A percentile compares a stretch with the other conserved stretches of the same genome.
These are phyloP conservation scores for Spongispora temasekensis DNA, from an alignment of 1,284 basidiomycete genomes.

Conservation along the genomic window DNA sequence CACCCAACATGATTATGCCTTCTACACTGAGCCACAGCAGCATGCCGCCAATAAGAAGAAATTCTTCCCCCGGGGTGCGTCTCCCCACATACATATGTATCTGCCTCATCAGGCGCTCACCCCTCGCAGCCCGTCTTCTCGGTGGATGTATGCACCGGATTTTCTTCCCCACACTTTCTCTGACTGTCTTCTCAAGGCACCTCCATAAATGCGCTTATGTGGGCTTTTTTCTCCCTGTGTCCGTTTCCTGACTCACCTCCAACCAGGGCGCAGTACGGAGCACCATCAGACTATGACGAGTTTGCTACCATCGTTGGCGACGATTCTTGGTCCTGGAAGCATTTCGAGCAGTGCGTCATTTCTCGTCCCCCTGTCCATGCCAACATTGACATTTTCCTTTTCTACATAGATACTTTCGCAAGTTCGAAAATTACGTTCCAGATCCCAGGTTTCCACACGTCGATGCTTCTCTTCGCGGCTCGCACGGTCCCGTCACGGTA, in stretches of 20 bases:
- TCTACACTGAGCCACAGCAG: constrained; percentile 57
- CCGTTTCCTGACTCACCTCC: constrained; percentile 3
- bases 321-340: constrained; percentile 62
- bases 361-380: background rate
- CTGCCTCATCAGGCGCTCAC: constrained; percentile 6
- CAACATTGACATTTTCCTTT: no score
- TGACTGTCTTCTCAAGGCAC: constrained; percentile 45
- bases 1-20: constrained; percentile 46
- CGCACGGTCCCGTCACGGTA: constrained; percentile 50
- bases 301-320: constrained; percentile 61
- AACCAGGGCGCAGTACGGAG: constrained; percentile 63
- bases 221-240: constrained; percentile 12
- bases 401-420: constrained; percentile 47
- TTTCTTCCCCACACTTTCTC: background rate
- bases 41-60: constrained; percentile 46
- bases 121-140: constrained; percentile 54
- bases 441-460: constrained; percentile 49
- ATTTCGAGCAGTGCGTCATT: constrained; percentile 44
- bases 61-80: constrained; percentile 65
- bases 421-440: constrained; percentile 58
- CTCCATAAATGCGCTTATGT: constrained; percentile 69
- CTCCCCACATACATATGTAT: background rate
- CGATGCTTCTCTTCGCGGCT: constrained; percentile 46
- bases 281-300: constrained; percentile 70
- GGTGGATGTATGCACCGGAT: constrained; percentile 59